These are phyloP conservation scores for Phyllosticta citrichinensis DNA, from an alignment of 2,329 filamentous ascomycete species.

Conservation along the genomic window DNA sequence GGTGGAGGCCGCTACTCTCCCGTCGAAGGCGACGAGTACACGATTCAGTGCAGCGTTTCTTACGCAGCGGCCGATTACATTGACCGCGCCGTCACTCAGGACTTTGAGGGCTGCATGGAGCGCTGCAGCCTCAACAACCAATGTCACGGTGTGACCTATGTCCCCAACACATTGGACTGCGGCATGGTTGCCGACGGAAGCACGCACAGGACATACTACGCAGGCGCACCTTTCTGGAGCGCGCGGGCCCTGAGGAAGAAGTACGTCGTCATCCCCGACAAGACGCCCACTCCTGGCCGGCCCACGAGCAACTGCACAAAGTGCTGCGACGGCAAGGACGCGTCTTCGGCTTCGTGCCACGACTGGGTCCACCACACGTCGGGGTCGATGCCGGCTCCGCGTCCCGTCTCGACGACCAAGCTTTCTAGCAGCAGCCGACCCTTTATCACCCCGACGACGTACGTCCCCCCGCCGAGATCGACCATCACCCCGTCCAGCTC, in stretches of 20 bases:
- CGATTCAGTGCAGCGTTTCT: neutral
- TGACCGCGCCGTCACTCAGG: neutral
- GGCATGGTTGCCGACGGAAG: neutral
- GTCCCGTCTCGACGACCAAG: neutral
- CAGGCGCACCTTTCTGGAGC: neutral
- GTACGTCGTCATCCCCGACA: neutral
- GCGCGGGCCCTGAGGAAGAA: neutral
- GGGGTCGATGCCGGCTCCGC: neutral
- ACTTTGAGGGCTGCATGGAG: neutral
- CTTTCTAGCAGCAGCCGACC: no score
- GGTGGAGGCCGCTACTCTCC: neutral
- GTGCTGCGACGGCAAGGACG: neutral
- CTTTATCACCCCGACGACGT: neutral
- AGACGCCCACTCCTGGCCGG: neutral
- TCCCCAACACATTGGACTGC: neutral
- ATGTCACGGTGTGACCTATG: neutral
- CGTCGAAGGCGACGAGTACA: neutral
- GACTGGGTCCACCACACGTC: neutral
- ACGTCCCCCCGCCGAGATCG: no score
- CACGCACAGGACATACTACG: neutral
- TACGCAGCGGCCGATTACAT: neutral
- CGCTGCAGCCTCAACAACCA: neutral
- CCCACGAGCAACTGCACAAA: neutral
- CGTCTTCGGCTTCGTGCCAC: constrained; percentile 1
- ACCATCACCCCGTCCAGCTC: neutral